Conservation (phyloP, 129 eudicot species). For the Chrysanthemum makinoi region DNA sequence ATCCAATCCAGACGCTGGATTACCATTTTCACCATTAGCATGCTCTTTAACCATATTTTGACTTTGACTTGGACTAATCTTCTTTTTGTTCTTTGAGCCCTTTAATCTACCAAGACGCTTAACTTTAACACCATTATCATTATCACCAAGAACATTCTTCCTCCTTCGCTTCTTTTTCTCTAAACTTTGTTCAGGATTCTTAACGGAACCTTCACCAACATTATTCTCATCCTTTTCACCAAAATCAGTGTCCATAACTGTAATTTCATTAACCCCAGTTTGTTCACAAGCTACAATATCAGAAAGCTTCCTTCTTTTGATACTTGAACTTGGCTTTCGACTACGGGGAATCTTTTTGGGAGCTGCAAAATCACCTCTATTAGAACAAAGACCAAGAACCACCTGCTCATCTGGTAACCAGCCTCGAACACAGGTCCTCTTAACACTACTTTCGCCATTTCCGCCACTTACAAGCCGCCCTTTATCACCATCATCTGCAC, state of each 20-base stretch:
- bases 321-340: neutral
- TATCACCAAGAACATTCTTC: too few species aligned
- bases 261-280: neutral
- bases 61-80: too few species aligned
- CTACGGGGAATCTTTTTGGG: neutral
- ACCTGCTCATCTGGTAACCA: neutral
- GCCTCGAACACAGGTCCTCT: neutral
- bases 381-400: slow-evolving; percentile 31
- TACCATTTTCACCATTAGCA: too few species aligned
- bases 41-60: too few species aligned
- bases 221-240: neutral
- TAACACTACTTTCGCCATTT: neutral
- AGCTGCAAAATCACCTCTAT: neutral
- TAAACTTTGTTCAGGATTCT: too few species aligned
- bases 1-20: too few species aligned
- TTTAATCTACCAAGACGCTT: neutral
- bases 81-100: too few species aligned
- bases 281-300: neutral
- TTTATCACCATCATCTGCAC: neutral
- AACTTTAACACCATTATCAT: neutral
- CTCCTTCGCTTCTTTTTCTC: too few species aligned
- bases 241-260: slow-evolving; percentile 1
- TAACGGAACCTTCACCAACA: too few species aligned
- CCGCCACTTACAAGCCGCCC: slow-evolving; percentile 14
- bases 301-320: slow-evolving; percentile 28